Evolutionary conservation across 306 rosid species (phyloP).

Genomic region (Castanea mollissima): DNA sequence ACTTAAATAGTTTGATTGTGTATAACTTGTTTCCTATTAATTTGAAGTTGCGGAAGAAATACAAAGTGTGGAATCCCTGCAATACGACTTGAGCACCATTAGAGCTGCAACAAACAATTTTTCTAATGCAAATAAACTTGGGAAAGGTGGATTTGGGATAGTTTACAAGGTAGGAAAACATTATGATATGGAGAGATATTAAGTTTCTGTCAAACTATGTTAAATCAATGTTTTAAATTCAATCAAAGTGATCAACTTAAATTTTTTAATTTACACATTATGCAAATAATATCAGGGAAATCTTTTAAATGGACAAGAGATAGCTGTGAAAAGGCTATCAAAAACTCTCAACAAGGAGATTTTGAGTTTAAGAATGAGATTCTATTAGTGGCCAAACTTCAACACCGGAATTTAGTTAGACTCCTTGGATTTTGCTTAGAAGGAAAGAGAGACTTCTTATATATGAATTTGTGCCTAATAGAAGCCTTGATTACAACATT

Average conservation of each 20-base stretch:
- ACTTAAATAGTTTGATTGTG: too few species aligned
- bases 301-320: constrained; percentile 18
- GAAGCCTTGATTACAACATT: neutral
- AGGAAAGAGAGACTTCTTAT: constrained; percentile 27
- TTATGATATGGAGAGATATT: neutral
- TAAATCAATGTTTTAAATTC: too few species aligned
- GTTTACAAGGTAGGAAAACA: constrained; percentile 34
- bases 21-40: neutral
- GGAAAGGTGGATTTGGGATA: constrained; percentile 47
- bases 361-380: neutral
- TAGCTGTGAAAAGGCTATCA: constrained; percentile 36
- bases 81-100: too few species aligned
- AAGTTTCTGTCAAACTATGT: too few species aligned
- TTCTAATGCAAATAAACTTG: constrained; percentile 34
- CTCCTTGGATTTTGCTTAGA: too few species aligned
- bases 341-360: constrained; percentile 8
- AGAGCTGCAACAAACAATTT: constrained; percentile 31
- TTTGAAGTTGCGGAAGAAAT: too few species aligned
- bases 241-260: too few species aligned
- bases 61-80: too few species aligned
- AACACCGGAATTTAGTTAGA: too few species aligned
- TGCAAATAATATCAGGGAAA: neutral
- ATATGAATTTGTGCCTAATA: constrained; percentile 37
- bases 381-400: too few species aligned
- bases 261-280: too few species aligned